Evolutionary conservation across 257 asterid genomes (phyloP).

Genomic region (Asclepias syriaca): DNA sequence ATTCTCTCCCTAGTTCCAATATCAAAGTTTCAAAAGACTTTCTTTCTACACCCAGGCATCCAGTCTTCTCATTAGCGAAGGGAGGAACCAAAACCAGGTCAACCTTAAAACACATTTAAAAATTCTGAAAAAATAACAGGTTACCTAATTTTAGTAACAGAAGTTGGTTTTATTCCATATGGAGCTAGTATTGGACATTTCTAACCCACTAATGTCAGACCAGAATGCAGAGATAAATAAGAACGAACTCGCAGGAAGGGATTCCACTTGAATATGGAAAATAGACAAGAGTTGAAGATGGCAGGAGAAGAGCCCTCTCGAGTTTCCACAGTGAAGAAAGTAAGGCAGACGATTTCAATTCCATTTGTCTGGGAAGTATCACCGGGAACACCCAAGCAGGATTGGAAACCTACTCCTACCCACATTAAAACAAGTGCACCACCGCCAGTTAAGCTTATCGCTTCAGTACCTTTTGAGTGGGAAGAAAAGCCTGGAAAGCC

Average conservation of each 20-base stretch:
- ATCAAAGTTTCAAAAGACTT: not conserved
- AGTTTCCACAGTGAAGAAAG: slow-evolving; percentile 40
- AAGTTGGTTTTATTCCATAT: slow-evolving; percentile 29
- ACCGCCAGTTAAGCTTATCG: slow-evolving; percentile 40
- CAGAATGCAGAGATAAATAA: not conserved
- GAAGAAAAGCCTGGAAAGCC: slow-evolving; percentile 93
- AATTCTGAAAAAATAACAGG: not conserved
- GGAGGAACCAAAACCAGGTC: not conserved
- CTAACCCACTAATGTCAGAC: slow-evolving; percentile 53
- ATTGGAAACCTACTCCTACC: slow-evolving; percentile 54
- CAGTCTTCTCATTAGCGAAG: not conserved
- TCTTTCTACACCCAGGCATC: not conserved
- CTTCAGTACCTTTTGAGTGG: slow-evolving; percentile 82
- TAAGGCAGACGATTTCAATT: slow-evolving; percentile 57
- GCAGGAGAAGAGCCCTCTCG: slow-evolving; percentile 39
- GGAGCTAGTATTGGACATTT: slow-evolving; percentile 38
- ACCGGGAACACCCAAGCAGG: slow-evolving; percentile 76
- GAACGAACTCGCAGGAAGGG: not conserved
- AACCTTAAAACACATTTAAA: not conserved
- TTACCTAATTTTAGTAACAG: slow-evolving; percentile 3
- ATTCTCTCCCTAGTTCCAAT: not conserved
- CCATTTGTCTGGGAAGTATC: slow-evolving; percentile 83
- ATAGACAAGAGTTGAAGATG: slow-evolving; percentile 26
- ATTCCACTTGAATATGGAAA: slow-evolving; percentile 5
- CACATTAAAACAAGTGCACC: slow-evolving; percentile 22